Evolutionary conservation across 371 early-diverging fungal species (phyloP).

Genomic region (Capillidium heterosporum): DNA sequence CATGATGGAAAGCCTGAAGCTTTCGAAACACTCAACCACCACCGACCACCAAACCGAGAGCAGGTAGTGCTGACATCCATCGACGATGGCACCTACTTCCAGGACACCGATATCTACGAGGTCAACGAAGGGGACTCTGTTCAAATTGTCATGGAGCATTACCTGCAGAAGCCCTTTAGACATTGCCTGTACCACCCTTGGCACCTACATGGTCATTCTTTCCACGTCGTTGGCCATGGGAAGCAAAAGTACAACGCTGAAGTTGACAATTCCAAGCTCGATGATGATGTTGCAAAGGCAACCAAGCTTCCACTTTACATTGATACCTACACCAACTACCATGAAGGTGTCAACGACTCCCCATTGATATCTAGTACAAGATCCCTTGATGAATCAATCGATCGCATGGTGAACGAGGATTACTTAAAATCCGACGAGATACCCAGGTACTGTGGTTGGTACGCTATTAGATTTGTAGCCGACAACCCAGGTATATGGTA

Average conservation of each 20-base stretch:
- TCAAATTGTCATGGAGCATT: neutral
- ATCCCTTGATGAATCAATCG: no score
- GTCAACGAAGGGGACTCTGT: neutral
- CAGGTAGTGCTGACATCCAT: no score
- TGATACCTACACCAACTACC: neutral
- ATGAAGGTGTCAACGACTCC: neutral
- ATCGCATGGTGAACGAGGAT: neutral
- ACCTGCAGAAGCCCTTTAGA: neutral
- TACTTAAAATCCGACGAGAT: no score
- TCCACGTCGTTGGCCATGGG: neutral
- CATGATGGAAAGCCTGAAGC: neutral
- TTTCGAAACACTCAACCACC: neutral
- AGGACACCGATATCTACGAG: neutral
- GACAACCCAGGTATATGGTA: slow-evolving; percentile 29
- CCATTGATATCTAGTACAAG: no score
- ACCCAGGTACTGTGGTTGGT: neutral
- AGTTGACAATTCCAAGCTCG: neutral
- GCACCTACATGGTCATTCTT: slow-evolving; percentile 1
- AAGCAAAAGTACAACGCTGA: neutral
- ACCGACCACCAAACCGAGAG: neutral
- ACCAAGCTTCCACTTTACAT: neutral
- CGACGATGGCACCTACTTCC: no score
- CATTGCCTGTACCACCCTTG: neutral
- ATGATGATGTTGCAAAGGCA: neutral
- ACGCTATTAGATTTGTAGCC: slow-evolving; percentile 5